These are phyloP conservation scores for Spatholobus suberectus DNA, from an alignment of 306 rosid genomes.

Conservation along the genomic window DNA sequence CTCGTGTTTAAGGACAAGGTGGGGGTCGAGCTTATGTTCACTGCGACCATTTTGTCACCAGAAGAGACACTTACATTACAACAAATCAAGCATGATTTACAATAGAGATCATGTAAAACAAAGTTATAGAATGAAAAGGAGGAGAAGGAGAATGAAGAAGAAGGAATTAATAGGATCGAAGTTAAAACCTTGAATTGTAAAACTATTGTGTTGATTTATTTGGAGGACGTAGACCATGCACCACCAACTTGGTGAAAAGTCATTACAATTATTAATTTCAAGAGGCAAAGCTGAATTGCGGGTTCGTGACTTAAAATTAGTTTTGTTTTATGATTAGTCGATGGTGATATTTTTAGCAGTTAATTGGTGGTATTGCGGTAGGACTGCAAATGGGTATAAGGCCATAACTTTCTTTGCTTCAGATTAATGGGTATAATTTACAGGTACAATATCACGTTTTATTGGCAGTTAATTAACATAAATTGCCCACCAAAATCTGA, in stretches of 20 bases:
- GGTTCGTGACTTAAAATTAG: constrained; percentile 40
- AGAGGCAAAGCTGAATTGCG: constrained; percentile 38
- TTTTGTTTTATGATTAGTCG: constrained; percentile 31
- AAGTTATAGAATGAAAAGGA: neutral
- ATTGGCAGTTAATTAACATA: neutral
- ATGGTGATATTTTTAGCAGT: constrained; percentile 36
- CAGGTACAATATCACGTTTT: neutral
- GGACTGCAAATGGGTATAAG: neutral
- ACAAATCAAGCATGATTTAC: constrained; percentile 1
- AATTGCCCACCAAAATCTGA: neutral
- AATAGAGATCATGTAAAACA: neutral
- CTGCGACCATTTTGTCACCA: neutral
- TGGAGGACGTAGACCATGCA: constrained; percentile 11
- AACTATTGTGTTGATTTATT: neutral
- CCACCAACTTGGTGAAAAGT: constrained; percentile 20
- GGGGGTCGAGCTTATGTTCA: neutral
- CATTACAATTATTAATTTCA: constrained; percentile 18
- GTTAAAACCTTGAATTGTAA: neutral
- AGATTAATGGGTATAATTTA: neutral
- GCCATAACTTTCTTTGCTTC: neutral
- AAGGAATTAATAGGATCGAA: neutral
- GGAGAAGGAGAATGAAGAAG: neutral
- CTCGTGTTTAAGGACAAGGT: neutral
- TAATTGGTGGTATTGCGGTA: constrained; percentile 27
- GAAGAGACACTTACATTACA: neutral